Base-by-base conservation (phyloP, 306 rosid species). In the Ormosia semicastrata region DNA sequence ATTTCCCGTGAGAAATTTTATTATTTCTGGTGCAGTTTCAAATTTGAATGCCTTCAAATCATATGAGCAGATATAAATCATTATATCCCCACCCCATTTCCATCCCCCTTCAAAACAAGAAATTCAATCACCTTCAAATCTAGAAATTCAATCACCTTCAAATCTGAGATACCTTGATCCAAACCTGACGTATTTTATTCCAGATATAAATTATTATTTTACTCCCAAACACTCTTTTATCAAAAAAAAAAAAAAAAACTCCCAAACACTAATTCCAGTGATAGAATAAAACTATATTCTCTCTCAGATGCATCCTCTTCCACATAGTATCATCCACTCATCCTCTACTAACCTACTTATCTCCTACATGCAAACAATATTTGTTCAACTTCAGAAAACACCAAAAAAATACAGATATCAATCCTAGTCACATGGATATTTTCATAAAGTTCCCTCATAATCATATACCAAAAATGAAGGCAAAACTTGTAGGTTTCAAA, bases 381-480 rank as follows among this genome's bases (percentile, higher is more conserved):
- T 49, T 60, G 50, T 44, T 54, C 76, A 70, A 47, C 57, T 74
- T 74, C 14, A 7, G 17, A 39, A 36, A 71, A 32, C 47, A 69
- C 60, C 72, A 39, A 56, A 41, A 60, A 44, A 59, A 43, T 44
- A 53, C 52, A 81, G 8, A 81, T 18, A 50, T 40, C 39, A 46
- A 64, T 52, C 30, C 39, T 46, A 12, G 17, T 39, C 73, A 63
- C 37, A 8, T 33, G 13, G 47, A 33, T 54, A 40, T 41, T 73
- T 32, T 30, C 79, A 43, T 43, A 29, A 69, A 44, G 68, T 62
- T 69, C 68, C 17, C 37, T 32, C 18, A 50, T 29, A 49, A 24
- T 32, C n/a, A 41, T 29, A 49, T 33, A 68, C 74, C 41, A 89
- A 13, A 50, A 71, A 82, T 6, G 41, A 77, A 82, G 43, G 44